A percentile compares a stretch with the other conserved stretches of the same genome.
Evolutionary conservation across 2,329 filamentous ascomycete genomes (phyloP).

Genomic region (Sporothrix dimorphospora): DNA sequence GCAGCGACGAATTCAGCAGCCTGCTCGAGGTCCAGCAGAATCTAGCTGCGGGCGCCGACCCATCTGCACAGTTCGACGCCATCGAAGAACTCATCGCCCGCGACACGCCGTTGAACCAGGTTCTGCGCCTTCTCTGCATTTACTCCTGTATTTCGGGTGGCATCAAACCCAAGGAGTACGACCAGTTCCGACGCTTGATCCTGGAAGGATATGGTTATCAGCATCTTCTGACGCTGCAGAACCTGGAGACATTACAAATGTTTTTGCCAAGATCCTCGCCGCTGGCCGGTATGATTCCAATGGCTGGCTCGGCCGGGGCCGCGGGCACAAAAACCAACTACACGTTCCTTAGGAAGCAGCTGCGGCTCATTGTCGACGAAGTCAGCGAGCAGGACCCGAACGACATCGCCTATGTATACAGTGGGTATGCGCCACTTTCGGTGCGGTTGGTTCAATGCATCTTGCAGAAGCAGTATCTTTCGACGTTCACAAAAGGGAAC

Average conservation of each 20-base stretch:
- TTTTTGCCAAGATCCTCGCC: constrained; percentile 78
- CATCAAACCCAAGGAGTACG: constrained; percentile 84
- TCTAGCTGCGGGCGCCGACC: constrained; percentile 85
- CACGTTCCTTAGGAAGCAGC: constrained; percentile 78
- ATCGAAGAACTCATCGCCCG: constrained; percentile 95
- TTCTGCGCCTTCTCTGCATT: constrained; percentile 84
- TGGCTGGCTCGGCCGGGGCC: constrained; percentile 60
- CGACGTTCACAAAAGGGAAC: constrained; percentile 67
- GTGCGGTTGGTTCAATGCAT: constrained; percentile 90
- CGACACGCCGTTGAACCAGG: constrained; percentile 76
- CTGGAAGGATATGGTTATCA: constrained; percentile 94
- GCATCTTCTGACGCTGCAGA: constrained; percentile 85
- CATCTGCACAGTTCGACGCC: constrained; percentile 82
- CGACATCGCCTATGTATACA: constrained; percentile 97
- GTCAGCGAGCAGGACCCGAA: constrained; percentile 94
- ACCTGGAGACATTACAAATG: constrained; percentile 86
- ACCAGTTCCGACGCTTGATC: constrained; percentile 84
- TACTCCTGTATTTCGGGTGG: constrained; percentile 91
- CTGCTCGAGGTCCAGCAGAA: constrained; percentile 94
- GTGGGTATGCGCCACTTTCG: constrained; percentile 91
- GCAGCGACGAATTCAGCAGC: constrained; percentile 85
- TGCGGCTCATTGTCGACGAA: constrained; percentile 91
- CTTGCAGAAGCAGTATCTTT: constrained; percentile 84
- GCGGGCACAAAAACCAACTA: constrained; percentile 83
- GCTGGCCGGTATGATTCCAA: constrained; percentile 78